Evolutionary conservation across 176 grass and related monocot genomes (phyloP), one percentile per base, ranked within the genome.

Genomic region (Musa schizocarpa): DNA sequence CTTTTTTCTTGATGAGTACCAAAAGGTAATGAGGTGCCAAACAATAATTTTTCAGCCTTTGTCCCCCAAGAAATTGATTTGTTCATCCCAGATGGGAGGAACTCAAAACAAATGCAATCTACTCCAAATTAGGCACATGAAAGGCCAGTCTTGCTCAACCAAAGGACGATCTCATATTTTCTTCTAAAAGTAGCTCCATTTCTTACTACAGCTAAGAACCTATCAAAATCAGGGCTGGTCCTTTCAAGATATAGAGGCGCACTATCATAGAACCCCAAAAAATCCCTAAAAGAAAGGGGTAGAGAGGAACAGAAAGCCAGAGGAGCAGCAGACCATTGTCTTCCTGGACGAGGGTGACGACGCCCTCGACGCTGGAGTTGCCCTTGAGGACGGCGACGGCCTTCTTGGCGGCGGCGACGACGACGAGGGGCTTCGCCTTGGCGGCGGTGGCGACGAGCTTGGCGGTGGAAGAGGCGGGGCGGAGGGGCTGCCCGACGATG

Each of bases 371-470:
- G 82, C 76, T 2, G 72, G 95, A 91, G 16, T 72, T 83, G 14
- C 90, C 95, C 90, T 94, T 94, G 73, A 94, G 88, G 20, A 94
- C 86, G 26, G 88, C 95, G 27, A 99, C 88, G 64, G 86, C 90
- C 82, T 91, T 99, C 84, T 94, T 98, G 67, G 82, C 21, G 49
- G 88, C 84, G 73, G 89, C 94, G 53, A 78, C 87, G 56, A 89
- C 56, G 72, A 74, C 82, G 59, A 85, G 81, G 51, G 57, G 34
- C 80, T 83, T 83, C 55, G 34, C 1, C n/a, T 82, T 27, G 20
- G 55, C n/a, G 13, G 78, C 72, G 61, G 25, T 65, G 50, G 58
- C 16, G 76, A 76, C 14, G 81, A 50, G 17, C 9, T 56, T 43
- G 0, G 78, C 74, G 27, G 49, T 48, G 13, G 78, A 68, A 75